These are phyloP conservation scores for Naganishia onofrii DNA, from an alignment of 768 basidiomycete genomes.

Conservation along the genomic window DNA sequence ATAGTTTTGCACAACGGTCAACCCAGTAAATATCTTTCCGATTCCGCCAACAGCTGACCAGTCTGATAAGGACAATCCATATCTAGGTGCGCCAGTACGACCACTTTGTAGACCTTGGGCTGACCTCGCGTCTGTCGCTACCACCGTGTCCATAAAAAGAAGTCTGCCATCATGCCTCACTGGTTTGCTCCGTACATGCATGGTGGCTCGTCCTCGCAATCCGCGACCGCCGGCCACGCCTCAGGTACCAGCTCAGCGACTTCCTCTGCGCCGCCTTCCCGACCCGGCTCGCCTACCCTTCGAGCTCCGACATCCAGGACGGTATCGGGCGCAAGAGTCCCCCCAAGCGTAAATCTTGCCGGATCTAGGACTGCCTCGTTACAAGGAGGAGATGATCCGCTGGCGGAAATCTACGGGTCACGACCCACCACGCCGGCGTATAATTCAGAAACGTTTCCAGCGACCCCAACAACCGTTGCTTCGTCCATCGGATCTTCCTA, in stretches of 20 bases:
- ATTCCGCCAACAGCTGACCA: not conserved
- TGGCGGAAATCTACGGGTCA: not conserved
- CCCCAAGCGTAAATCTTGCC: not conserved
- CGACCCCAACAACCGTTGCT: not conserved
- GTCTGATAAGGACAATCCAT: not conserved
- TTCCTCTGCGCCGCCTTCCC: slow-evolving; percentile 26
- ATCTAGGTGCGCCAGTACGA: not conserved
- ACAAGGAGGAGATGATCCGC: slow-evolving; percentile 10
- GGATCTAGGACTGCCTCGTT: not conserved
- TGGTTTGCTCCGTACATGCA: slow-evolving; percentile 20
- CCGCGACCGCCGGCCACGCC: not conserved
- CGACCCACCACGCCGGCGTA: slow-evolving; percentile 6
- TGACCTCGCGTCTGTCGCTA: not conserved
- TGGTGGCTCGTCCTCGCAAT: slow-evolving; percentile 14
- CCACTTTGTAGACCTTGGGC: not conserved
- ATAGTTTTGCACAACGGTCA: not conserved
- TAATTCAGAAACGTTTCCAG: slow-evolving; percentile 5
- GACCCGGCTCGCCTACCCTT: slow-evolving; percentile 22
- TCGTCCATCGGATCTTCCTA: slow-evolving; percentile 7
- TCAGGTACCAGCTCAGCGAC: slow-evolving; percentile 14
- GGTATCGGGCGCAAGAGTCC: not conserved
- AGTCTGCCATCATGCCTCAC: slow-evolving; percentile 21
- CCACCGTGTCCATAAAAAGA: not conserved
- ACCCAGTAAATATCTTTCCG: not conserved
- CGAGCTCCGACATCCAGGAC: not conserved